Conservation (phyloP, 2,329 filamentous ascomycete genomes). For the Cryphonectria parasitica region DNA sequence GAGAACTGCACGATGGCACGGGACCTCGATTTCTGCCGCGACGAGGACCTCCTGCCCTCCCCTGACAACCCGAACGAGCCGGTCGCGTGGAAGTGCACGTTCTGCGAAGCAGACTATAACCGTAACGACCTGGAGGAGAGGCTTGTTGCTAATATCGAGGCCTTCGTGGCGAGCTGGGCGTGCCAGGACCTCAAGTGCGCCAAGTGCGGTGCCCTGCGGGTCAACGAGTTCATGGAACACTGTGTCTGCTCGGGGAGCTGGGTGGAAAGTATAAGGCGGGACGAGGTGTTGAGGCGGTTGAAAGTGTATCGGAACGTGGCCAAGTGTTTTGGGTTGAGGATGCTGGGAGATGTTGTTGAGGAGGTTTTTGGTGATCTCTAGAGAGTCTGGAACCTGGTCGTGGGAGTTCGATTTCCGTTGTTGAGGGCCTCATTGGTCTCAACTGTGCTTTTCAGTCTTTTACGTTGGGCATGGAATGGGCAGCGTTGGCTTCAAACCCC, state of each 20-base stretch:
- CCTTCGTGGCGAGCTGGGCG: constrained; percentile 76
- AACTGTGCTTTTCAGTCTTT: neutral
- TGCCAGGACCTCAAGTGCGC: constrained; percentile 87
- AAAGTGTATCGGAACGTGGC: constrained; percentile 76
- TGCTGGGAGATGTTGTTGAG: constrained; percentile 77
- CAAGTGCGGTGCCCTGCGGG: constrained; percentile 71
- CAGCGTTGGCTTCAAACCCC: neutral
- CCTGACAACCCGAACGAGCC: constrained; percentile 29
- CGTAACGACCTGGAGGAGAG: constrained; percentile 82
- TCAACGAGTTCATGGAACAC: constrained; percentile 96
- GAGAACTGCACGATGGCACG: constrained; percentile 87
- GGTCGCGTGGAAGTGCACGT: constrained; percentile 70
- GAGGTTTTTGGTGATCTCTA: constrained; percentile 58
- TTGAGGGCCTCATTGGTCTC: neutral
- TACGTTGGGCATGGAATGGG: neutral
- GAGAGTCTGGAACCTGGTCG: neutral
- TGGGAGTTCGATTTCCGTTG: neutral
- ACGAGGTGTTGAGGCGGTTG: constrained; percentile 67
- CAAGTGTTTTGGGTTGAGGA: constrained; percentile 76
- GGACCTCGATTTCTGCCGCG: constrained; percentile 90
- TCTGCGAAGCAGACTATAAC: constrained; percentile 77
- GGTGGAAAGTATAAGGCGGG: constrained; percentile 70
- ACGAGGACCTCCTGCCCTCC: constrained; percentile 73
- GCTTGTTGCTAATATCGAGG: constrained; percentile 77
- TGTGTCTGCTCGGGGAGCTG: constrained; percentile 91